These are phyloP conservation scores for Lichina pygmaea DNA, from an alignment of 495 filamentous ascomycete genomes.

Conservation along the genomic window DNA sequence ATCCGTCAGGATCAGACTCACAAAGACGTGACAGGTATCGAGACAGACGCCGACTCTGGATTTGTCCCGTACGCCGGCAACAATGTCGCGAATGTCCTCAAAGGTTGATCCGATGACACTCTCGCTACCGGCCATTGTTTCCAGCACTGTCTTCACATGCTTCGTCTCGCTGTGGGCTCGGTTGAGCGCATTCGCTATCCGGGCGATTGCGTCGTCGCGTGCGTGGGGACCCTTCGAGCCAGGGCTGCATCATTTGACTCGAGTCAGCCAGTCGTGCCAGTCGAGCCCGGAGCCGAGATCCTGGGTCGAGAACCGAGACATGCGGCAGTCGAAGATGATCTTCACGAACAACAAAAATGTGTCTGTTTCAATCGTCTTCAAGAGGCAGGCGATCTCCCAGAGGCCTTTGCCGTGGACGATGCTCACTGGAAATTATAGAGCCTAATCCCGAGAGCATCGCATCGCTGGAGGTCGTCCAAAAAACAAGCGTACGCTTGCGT, in stretches of 20 bases:
- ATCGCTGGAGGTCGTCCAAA: constrained; percentile 66
- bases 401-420: neutral
- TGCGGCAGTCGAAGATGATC: constrained; percentile 4
- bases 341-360: neutral
- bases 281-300: too few species aligned
- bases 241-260: constrained; percentile 19
- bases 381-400: neutral
- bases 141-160: constrained; percentile 55
- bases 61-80: constrained; percentile 54
- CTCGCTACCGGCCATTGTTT: constrained; percentile 82
- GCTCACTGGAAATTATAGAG: constrained; percentile 85
- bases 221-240: constrained; percentile 44
- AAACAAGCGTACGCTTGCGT: constrained; percentile 72
- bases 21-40: constrained; percentile 84
- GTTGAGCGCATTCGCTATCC: constrained; percentile 58
- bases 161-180: constrained; percentile 47
- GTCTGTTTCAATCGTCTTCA: neutral
- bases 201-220: constrained; percentile 39
- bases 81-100: constrained; percentile 63
- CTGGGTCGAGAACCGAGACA: neutral
- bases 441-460: constrained; percentile 63
- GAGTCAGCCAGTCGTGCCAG: too few species aligned
- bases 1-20: neutral
- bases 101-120: constrained; percentile 72
- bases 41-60: constrained; percentile 80